These are phyloP conservation scores for Xylariales sp. DNA, from an alignment of 2,329 filamentous ascomycete genomes.

Conservation along the genomic window DNA sequence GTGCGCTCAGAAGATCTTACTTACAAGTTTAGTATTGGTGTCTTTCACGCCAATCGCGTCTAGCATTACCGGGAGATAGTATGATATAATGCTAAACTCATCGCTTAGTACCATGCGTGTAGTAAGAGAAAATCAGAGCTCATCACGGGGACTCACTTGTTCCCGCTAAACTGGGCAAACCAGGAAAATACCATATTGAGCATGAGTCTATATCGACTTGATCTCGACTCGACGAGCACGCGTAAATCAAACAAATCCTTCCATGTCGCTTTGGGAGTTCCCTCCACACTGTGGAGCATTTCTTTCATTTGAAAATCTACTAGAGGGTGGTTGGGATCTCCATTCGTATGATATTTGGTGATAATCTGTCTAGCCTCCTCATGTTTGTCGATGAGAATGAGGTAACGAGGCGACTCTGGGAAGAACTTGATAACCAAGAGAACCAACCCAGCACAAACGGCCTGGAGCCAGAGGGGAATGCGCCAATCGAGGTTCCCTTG, in stretches of 20 bases:
- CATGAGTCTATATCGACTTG: constrained; percentile 53
- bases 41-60: constrained; percentile 55
- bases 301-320: constrained; percentile 57
- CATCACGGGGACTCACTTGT: constrained; percentile 45
- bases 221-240: constrained; percentile 51
- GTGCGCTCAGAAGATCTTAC: not conserved
- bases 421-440: constrained; percentile 50
- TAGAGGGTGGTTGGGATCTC: constrained; percentile 54
- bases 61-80: constrained; percentile 56
- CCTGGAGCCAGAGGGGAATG: constrained; percentile 52
- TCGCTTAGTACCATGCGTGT: constrained; percentile 13
- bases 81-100: constrained; percentile 49
- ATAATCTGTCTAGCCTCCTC: constrained; percentile 54
- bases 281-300: constrained; percentile 52
- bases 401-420: constrained; percentile 53
- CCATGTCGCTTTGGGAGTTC: constrained; percentile 51
- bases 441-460: constrained; percentile 50
- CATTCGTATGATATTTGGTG: constrained; percentile 56
- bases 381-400: constrained; percentile 50
- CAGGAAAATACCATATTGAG: constrained; percentile 56
- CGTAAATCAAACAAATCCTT: constrained; percentile 53
- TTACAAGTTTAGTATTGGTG: constrained; percentile 53
- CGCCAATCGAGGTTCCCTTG: constrained; percentile 49
- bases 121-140: not conserved
- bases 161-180: constrained; percentile 57